Evolutionary conservation across 768 basidiomycete species (phyloP), one percentile per base, ranked within the genome.

Genomic region (Mycena epipterygia): DNA sequence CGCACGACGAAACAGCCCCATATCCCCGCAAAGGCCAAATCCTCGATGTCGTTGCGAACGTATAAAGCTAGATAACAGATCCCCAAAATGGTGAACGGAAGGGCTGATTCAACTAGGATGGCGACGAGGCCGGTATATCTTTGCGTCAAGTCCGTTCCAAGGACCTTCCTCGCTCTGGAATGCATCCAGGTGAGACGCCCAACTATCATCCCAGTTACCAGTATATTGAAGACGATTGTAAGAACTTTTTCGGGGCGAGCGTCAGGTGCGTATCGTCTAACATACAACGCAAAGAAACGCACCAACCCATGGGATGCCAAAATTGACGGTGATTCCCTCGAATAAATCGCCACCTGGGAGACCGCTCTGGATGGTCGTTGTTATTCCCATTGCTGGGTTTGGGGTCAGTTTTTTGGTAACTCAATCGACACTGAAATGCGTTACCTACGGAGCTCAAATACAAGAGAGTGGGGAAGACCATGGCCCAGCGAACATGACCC

Each of bases 81-180:
- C 17, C 80, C 80, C 12, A 79, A 62, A 21, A 80, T 5, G 4
- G 78, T 78, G 75, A 79, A 81, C 7, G 79, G 80, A 39, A 77
- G 67, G 14, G 81, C 80, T 14, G 75, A 76, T 68, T 82, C 80
- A 56, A 83, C 72, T 41, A 81, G 62, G 64, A 81, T 77, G 21
- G 79, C 75, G 17, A 74, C 70, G 30, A 79, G 74, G 32, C 76
- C 76, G 4, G 81, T 81, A 73, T 81, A 83, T 53, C 68, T 72
- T 30, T 65, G 66, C 42, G 75, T 67, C 27, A 67, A 52, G 19
- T 76, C 76, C 23, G 59, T 57, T n/a, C 76, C 72, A 46, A 80
- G 63, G 4, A 69, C 57, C 33, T 39, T 49, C 32, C 70, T 70
- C 29, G 74, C 73, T 27, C 46, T 39, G 39, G 71, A 60, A 32